Base-by-base conservation (phyloP, 2,329 filamentous ascomycete genomes). In the Herpotrichia juniperi region DNA sequence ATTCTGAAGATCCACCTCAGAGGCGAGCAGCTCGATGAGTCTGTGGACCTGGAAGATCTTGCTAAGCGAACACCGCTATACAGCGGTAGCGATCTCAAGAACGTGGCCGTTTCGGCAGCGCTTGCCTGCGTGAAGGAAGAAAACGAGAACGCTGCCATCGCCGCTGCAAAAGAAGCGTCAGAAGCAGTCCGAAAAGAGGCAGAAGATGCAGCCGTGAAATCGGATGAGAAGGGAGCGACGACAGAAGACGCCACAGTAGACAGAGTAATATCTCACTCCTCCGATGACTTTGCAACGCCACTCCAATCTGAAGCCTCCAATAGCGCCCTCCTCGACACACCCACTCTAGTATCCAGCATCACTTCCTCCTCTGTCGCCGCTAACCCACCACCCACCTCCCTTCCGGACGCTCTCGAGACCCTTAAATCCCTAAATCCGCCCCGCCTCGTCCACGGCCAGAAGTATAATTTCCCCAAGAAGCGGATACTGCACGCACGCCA, bases 1-100 rank as follows among this genome's bases (percentile, higher is more conserved):
- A 91, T 93, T 56, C 76, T 94, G 31, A 77, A 80, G 21, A 89
- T 93, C 48, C 85, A 93, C 63, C 83, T 94, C 30, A 81, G 81
- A 55, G 85, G 83, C 53, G 90, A 94, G 74, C 66, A 72, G 1
- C 73, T 93, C 1, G 87, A 86, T 35, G 64, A 74, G 0, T 76
- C 79, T 0, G 85, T 93, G 10, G 82, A 83, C 2, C 75, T 93
- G 2, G 76, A 82, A 1, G 76, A 81, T 14, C 75, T 93, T 2
- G 87, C 90, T 1, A 79, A 81, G 44, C 80, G 82, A 8, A 93
- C 90, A 0, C 85, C 88, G 1, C 84, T 90, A 39, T 94, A 93
- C 76, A 93, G 89, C 0, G 90, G 90, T 30, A 91, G 88, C 0
- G 90, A 94, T 66, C 81, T 94, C 30, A 94, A 94, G 74, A 93